Evolutionary conservation across 2,329 filamentous ascomycete genomes (phyloP).

Genomic region (Aplosporella prunicola): DNA sequence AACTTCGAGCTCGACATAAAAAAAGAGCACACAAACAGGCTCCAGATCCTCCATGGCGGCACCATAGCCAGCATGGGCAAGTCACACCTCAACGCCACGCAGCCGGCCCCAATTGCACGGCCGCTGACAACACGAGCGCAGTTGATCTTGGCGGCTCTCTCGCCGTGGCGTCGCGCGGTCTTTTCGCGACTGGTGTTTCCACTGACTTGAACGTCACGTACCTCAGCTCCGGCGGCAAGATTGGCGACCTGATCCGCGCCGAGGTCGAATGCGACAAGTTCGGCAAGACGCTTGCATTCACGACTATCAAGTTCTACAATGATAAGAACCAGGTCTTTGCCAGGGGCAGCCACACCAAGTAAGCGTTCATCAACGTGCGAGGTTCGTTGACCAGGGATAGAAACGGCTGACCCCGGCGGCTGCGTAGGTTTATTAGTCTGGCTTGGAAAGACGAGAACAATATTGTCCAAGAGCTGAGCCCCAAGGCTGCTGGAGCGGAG

Average conservation of each 20-base stretch:
- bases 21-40: slow-evolving; percentile 70
- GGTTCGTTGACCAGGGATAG: neutral
- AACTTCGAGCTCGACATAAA: slow-evolving; percentile 68
- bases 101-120: neutral
- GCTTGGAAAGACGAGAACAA: slow-evolving; percentile 56
- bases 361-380: slow-evolving; percentile 14
- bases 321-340: slow-evolving; percentile 51
- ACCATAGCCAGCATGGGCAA: slow-evolving; percentile 63
- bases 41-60: slow-evolving; percentile 68
- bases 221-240: slow-evolving; percentile 52
- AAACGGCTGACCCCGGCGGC: no score
- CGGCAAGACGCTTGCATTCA: slow-evolving; percentile 57
- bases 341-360: slow-evolving; percentile 60
- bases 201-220: slow-evolving; percentile 61
- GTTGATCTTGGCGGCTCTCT: slow-evolving; percentile 58
- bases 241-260: slow-evolving; percentile 51
- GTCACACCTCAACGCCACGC: neutral
- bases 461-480: slow-evolving; percentile 49
- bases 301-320: slow-evolving; percentile 53
- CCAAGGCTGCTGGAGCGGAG: no score
- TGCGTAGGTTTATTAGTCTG: slow-evolving; percentile 44
- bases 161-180: slow-evolving; percentile 54
- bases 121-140: slow-evolving; percentile 15
- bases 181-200: slow-evolving; percentile 57
- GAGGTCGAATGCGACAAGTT: slow-evolving; percentile 59